Conservation (phyloP, 805 yeast species). For the Nakazawaea laoshanensis region DNA sequence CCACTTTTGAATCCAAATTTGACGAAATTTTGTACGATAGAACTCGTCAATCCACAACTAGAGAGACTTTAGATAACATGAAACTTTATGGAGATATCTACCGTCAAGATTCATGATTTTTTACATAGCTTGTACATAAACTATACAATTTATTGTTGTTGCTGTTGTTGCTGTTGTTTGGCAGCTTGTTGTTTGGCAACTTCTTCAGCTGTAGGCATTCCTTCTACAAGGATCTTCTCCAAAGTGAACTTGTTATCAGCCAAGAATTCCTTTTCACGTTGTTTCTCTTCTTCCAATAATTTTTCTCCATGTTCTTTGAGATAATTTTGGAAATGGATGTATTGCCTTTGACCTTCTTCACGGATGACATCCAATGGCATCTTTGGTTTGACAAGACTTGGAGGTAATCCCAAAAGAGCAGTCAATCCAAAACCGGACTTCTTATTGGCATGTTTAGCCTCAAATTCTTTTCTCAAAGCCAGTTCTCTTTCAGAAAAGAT, state of each 20-base stretch:
- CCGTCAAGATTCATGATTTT: conserved; percentile 22
- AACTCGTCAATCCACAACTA: conserved; percentile 17
- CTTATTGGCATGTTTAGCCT: conserved; percentile 30
- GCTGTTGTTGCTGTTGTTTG: no score
- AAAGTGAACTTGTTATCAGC: conserved; percentile 79
- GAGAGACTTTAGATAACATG: conserved; percentile 21
- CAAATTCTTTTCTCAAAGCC: conserved; percentile 64
- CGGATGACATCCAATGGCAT: conserved; percentile 86
- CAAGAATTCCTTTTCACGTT: conserved; percentile 69
- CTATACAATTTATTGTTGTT: no score
- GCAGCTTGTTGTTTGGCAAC: conserved; percentile 25
- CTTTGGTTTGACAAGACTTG: conserved; percentile 38
- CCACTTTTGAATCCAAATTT: conserved; percentile 53
- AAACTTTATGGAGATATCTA: conserved; percentile 25
- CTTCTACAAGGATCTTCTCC: conserved; percentile 80
- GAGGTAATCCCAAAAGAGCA: conserved; percentile 55
- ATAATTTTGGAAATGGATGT: conserved; percentile 65
- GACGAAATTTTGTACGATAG: conserved; percentile 23
- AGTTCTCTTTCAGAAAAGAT: conserved; percentile 79
- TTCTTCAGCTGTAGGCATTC: conserved; percentile 70
- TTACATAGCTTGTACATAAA: background rate
- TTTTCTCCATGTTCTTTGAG: conserved; percentile 51
- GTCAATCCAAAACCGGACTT: conserved; percentile 47
- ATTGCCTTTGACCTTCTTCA: conserved; percentile 87
- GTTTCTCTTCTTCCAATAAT: conserved; percentile 78